Conservation (phyloP, 805 yeast species). For the Maudiozyma serrabonitensis region DNA sequence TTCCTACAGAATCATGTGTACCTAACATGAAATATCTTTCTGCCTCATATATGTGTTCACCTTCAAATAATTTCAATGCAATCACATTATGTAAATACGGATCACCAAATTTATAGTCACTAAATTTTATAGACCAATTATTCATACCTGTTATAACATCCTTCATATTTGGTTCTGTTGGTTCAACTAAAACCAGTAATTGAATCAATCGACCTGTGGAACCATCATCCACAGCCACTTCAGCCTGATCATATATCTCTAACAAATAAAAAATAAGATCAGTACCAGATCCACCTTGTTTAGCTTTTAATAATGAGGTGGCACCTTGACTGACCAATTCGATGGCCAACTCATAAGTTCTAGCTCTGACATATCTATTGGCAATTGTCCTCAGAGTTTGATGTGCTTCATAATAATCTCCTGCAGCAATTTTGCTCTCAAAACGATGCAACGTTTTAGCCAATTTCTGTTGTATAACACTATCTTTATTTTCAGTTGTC, state of each 20-base stretch:
- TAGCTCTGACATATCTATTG: conserved; percentile 66
- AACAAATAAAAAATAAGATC: conserved; percentile 66
- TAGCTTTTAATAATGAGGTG: conserved; percentile 51
- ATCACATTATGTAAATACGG: conserved; percentile 62
- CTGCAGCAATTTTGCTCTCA: conserved; percentile 55
- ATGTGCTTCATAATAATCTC: conserved; percentile 89
- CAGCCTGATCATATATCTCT: conserved; percentile 53
- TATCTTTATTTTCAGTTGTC: background rate
- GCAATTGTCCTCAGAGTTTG: conserved; percentile 87
- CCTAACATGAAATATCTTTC: conserved; percentile 67
- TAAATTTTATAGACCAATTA: conserved; percentile 51
- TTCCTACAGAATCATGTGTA: conserved; percentile 42
- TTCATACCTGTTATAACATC: conserved; percentile 58
- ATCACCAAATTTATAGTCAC: conserved; percentile 57
- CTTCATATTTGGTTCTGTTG: conserved; percentile 50
- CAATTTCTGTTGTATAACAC: conserved; percentile 31
- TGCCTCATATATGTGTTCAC: conserved; percentile 50
- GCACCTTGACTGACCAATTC: conserved; percentile 69
- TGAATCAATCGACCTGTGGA: conserved; percentile 41
- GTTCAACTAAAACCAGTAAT: conserved; percentile 35
- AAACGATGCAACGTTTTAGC: conserved; percentile 55
- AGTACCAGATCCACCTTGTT: conserved; percentile 71
- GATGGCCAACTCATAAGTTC: conserved; percentile 59
- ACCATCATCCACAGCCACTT: conserved; percentile 33
- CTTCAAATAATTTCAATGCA: conserved; percentile 54